A percentile compares a stretch with the other conserved stretches of the same genome.
phyloP scores from a whole-genome alignment of 2,329 filamentous ascomycete species.

The Epichloe aotearoae region DNA sequence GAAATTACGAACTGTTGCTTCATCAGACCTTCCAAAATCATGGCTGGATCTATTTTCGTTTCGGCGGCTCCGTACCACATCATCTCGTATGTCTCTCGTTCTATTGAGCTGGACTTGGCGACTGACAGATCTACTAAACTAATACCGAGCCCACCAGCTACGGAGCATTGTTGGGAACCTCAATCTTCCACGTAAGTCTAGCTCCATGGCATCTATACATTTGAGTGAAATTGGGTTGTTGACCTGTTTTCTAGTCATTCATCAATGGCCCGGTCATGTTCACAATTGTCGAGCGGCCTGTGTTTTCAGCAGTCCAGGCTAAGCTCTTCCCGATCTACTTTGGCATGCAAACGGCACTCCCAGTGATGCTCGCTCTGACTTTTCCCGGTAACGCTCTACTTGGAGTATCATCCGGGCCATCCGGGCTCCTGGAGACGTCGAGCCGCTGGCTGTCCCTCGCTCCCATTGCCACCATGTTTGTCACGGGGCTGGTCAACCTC shows the following conservation, averaged over 20 bases:
- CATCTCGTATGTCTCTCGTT: constrained; percentile 42
- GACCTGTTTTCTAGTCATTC: constrained; percentile 46
- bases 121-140: constrained; percentile 6
- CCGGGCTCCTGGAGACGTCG: constrained; percentile 43
- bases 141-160: constrained; percentile 44
- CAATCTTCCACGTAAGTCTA: constrained; percentile 61
- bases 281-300: constrained; percentile 59
- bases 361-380: constrained; percentile 62
- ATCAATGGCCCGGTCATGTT: constrained; percentile 62
- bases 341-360: constrained; percentile 62
- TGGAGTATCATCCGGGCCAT: constrained; percentile 33
- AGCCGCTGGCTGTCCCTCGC: constrained; percentile 52
- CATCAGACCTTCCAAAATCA: constrained; percentile 11
- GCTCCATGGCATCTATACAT: not conserved
- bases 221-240: not conserved
- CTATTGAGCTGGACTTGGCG: not conserved
- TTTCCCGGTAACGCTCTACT: constrained; percentile 52
- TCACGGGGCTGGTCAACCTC: constrained; percentile 60
- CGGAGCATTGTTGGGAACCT: constrained; percentile 73
- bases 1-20: not conserved
- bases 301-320: constrained; percentile 71
- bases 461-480: constrained; percentile 56
- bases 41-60: constrained; percentile 40
- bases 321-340: constrained; percentile 85
- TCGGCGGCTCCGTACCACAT: constrained; percentile 65